Evolutionary conservation across 2,329 filamentous ascomycete genomes (phyloP).

Genomic region (Didymella glomerata): DNA sequence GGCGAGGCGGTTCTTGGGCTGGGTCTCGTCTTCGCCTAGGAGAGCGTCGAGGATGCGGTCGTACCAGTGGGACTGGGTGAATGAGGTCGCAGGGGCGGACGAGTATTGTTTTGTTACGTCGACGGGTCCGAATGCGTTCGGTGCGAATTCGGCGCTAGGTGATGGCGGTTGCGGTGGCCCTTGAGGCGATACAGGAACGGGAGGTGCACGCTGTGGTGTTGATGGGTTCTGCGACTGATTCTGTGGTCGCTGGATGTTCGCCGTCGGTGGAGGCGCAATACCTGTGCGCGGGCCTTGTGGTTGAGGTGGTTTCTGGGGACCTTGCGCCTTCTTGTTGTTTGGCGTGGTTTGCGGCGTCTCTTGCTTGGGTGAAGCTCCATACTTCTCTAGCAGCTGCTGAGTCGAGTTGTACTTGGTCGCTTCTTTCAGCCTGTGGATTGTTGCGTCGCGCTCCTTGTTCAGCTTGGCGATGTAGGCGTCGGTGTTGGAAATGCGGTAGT

Average conservation of each 20-base stretch:
- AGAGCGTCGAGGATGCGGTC: constrained; percentile 91
- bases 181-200: constrained; percentile 31
- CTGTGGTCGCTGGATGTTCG: constrained; percentile 64
- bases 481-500: constrained; percentile 77
- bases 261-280: constrained; percentile 68
- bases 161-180: constrained; percentile 32
- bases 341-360: constrained; percentile 52
- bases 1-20: constrained; percentile 87
- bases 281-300: constrained; percentile 58
- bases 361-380: constrained; percentile 68
- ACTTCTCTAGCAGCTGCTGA: constrained; percentile 90
- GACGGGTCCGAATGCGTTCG: constrained; percentile 67
- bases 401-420: constrained; percentile 97
- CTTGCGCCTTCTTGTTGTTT: constrained; percentile 43
- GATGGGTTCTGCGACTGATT: constrained; percentile 39
- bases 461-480: constrained; percentile 75
- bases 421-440: constrained; percentile 92
- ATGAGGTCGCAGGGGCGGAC: constrained; percentile 48
- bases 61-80: constrained; percentile 78
- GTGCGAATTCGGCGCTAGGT: constrained; percentile 71
- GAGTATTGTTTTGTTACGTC: constrained; percentile 45
- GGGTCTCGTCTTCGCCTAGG: constrained; percentile 92
- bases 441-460: constrained; percentile 80
- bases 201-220: constrained; percentile 36
- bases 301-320: constrained; percentile 37